Evolutionary conservation across 768 basidiomycete genomes (phyloP).

Genomic region (Boletus eberwhitei): DNA sequence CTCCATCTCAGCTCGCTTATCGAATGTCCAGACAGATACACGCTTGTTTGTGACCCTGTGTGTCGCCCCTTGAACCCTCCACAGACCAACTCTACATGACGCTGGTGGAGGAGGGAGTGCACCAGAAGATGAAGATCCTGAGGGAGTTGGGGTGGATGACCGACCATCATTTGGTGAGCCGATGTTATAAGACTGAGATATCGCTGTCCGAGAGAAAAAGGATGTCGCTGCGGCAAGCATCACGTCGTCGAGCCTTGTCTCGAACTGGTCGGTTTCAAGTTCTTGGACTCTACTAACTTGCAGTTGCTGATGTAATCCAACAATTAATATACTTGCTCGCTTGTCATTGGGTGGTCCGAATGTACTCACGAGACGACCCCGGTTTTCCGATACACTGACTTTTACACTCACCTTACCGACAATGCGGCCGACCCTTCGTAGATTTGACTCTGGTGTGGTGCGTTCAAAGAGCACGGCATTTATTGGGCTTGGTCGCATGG

Average conservation of each 20-base stretch:
- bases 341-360: not conserved
- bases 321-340: not conserved
- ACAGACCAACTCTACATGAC: constrained; percentile 66
- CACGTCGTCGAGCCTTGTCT: not conserved
- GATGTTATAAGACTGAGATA: constrained; percentile 77
- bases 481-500: constrained; percentile 88
- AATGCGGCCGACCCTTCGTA: constrained; percentile 52
- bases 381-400: not conserved
- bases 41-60: constrained; percentile 90
- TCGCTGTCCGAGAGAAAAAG: constrained; percentile 76
- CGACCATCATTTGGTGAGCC: constrained; percentile 39
- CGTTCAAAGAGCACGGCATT: constrained; percentile 63
- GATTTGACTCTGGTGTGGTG: constrained; percentile 32
- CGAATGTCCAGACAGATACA: constrained; percentile 90
- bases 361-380: not conserved
- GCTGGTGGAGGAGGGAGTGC: constrained; percentile 44
- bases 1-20: constrained; percentile 81
- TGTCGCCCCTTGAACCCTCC: constrained; percentile 82
- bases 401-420: not conserved
- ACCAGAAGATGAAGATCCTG: constrained; percentile 27
- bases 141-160: constrained; percentile 36
- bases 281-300: not conserved
- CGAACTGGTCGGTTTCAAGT: not conserved
- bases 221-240: constrained; percentile 85
- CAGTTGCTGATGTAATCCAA: constrained; percentile 10